Evolutionary conservation across 768 basidiomycete genomes (phyloP).

Genomic region (Pleurotus cornucopiae): DNA sequence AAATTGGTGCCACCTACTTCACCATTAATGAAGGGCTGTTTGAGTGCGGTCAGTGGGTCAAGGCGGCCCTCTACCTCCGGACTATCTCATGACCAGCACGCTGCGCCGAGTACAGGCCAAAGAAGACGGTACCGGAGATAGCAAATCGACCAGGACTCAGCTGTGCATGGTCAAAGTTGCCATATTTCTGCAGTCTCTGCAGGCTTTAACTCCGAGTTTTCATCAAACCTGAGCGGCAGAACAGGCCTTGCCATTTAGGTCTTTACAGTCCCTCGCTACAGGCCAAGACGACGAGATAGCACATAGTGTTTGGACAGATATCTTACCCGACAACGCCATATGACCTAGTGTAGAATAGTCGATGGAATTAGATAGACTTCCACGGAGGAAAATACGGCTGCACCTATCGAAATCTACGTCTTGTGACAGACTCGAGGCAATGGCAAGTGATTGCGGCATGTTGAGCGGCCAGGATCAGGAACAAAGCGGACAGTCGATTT

Average conservation of each 20-base stretch:
- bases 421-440: conserved; percentile 8
- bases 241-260: neutral
- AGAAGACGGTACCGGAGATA: conserved; percentile 6
- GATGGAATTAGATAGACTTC: neutral
- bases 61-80: neutral
- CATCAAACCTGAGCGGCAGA: neutral
- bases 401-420: neutral
- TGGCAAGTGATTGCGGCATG: neutral
- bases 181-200: neutral
- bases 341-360: conserved; percentile 1
- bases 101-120: neutral
- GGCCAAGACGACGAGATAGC: neutral
- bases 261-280: neutral
- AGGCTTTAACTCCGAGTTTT: neutral
- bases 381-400: neutral
- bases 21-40: neutral
- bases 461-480: neutral
- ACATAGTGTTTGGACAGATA: neutral
- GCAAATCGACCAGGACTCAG: neutral
- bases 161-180: neutral
- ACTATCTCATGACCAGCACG: neutral
- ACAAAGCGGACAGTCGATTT: neutral
- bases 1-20: too few species aligned
- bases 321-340: neutral
- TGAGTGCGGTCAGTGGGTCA: conserved; percentile 8